Conservation (phyloP, 208 protist species). For the Porcisia deanei region DNA sequence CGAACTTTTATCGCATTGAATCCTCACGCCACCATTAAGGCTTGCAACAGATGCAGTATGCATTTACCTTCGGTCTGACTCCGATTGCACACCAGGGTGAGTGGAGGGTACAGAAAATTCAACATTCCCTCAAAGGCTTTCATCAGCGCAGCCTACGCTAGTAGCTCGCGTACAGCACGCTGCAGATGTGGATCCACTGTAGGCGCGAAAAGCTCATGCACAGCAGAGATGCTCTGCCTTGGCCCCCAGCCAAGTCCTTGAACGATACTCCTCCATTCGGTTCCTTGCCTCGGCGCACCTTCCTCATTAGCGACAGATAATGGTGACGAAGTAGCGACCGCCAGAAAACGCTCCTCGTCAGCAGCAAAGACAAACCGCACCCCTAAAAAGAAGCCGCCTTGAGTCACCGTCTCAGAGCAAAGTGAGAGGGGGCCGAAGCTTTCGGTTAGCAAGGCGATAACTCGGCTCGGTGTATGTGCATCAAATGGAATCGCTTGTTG, state of each 20-base stretch:
- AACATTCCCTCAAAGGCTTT: background rate
- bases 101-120: too few species aligned
- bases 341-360: conserved; percentile 31
- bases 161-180: background rate
- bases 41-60: too few species aligned
- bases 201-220: background rate
- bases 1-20: too few species aligned
- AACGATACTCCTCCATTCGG: background rate
- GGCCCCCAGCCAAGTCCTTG: conserved; percentile 5
- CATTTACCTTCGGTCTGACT: too few species aligned
- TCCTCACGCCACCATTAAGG: too few species aligned
- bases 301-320: background rate
- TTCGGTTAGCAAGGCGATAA: conserved; percentile 31
- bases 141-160: background rate
- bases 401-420: conserved; percentile 2
- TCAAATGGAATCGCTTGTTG: conserved; percentile 20
- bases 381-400: conserved; percentile 11
- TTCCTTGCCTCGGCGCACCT: background rate
- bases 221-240: background rate
- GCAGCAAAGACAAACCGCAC: conserved; percentile 36
- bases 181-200: background rate
- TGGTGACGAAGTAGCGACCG: background rate
- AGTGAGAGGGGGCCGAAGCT: conserved; percentile 36
- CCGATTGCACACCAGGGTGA: too few species aligned
- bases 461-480: conserved; percentile 12